Evolutionary conservation across 495 filamentous ascomycete genomes (phyloP).

Genomic region (Cenococcum geophilum): DNA sequence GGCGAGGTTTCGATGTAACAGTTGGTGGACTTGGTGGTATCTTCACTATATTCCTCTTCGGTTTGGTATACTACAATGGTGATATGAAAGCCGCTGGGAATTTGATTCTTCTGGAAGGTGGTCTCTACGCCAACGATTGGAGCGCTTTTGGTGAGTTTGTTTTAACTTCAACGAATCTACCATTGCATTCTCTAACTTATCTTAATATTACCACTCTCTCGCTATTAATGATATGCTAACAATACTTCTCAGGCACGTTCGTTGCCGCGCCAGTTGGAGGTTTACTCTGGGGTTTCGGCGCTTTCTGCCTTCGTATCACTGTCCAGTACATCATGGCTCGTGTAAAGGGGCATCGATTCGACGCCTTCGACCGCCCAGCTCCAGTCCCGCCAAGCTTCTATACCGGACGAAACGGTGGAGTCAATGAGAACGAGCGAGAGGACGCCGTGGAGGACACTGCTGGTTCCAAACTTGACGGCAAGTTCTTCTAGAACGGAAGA

Average conservation of each 20-base stretch:
- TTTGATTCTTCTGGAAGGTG: slow-evolving; percentile 61
- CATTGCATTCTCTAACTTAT: too few species aligned
- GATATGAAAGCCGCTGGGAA: slow-evolving; percentile 56
- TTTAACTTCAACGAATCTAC: neutral
- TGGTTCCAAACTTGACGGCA: slow-evolving; percentile 22
- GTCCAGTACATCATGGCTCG: slow-evolving; percentile 50
- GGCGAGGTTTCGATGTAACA: slow-evolving; percentile 68
- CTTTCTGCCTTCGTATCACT: slow-evolving; percentile 49
- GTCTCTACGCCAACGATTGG: slow-evolving; percentile 67
- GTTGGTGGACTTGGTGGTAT: slow-evolving; percentile 65
- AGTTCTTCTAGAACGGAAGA: slow-evolving; percentile 19
- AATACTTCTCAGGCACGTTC: slow-evolving; percentile 50
- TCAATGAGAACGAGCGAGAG: slow-evolving; percentile 15
- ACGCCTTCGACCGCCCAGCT: slow-evolving; percentile 55
- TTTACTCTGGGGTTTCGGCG: slow-evolving; percentile 59
- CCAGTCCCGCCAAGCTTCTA: neutral
- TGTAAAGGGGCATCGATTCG: slow-evolving; percentile 49
- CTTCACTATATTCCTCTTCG: slow-evolving; percentile 69
- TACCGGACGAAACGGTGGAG: neutral
- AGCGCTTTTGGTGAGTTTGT: slow-evolving; percentile 53
- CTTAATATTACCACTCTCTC: too few species aligned
- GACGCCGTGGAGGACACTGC: slow-evolving; percentile 9
- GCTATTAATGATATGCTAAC: neutral
- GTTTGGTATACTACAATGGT: slow-evolving; percentile 56
- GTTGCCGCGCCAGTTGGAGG: slow-evolving; percentile 68